Base-by-base conservation (phyloP, 192 early-diverging fungal genomes). In the Spizellomyces punctatus region DNA sequence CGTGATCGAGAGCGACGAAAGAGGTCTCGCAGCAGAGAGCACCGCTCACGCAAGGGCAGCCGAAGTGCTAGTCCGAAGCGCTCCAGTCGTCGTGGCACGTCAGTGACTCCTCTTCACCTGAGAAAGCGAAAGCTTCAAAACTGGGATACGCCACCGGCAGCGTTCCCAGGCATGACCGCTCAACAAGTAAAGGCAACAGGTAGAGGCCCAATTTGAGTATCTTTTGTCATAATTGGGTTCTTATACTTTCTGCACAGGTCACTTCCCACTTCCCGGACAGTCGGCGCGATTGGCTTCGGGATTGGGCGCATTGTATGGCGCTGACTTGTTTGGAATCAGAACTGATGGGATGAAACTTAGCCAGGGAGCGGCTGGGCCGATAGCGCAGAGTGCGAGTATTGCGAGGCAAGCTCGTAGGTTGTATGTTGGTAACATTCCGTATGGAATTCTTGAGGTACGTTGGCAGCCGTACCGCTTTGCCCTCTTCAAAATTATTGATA, bases 91-190 rank as follows among this genome's bases (percentile, higher is more conserved):
- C 56, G 59, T 43, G 41, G 63, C 49, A 12, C 44, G 59, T 55
- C 52, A 16, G 58, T 91, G 7, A 78, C 90, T 27, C 96, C 97
- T 14, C 73, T 99, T 19, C 90, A 95, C 72, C 81, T 90, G 70
- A 77, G 93, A 62, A 79, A 78, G 14, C 83, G 90, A 17, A 94
- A 93, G 76, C 86, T 97, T 42, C 88, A 89, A 65, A 88, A 92
- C 76, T 99, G 97, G 97, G 97, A 99, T 82, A 79, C 92, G 60
- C 81, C 94, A 9, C 97, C 97, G 45, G 83, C 86, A 9, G 95
- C 94, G 22, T 97, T 88, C 68, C 94, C 98, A 76, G 89, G 85
- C 54, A 86, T 97, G 79, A 86, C 89, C 27, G 93, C 92, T 8
- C 75, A 82, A 50, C 92, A 97, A 63, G 96, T 92, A 64, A 99